A percentile compares a stretch with the other conserved stretches of the same genome.
phyloP scores from a whole-genome alignment of 1,139 yeast species.

The Lodderomyces jiufengensis region DNA sequence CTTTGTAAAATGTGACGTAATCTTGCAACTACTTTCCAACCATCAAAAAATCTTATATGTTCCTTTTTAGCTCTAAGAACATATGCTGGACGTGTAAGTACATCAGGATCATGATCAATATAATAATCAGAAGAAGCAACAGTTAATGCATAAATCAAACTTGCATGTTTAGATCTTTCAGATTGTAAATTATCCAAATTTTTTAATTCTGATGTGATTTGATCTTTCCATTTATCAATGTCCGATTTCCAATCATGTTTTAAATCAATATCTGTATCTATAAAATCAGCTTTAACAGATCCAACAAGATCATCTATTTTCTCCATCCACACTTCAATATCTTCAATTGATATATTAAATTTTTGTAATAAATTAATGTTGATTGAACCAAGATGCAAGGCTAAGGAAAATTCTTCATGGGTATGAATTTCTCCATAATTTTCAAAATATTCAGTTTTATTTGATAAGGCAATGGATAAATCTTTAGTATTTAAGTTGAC shows the following conservation, averaged over 20 bases:
- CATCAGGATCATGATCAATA: constrained; percentile 82
- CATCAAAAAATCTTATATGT: constrained; percentile 76
- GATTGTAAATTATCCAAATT: constrained; percentile 17
- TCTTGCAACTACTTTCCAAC: constrained; percentile 84
- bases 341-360: constrained; percentile 12
- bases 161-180: constrained; percentile 23
- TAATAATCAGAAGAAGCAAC: constrained; percentile 57
- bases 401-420: constrained; percentile 18
- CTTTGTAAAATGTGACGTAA: constrained; percentile 66
- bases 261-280: constrained; percentile 31
- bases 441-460: constrained; percentile 7
- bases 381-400: constrained; percentile 30
- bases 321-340: constrained; percentile 45
- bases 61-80: constrained; percentile 65
- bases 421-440: constrained; percentile 3
- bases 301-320: constrained; percentile 23
- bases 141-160: constrained; percentile 55
- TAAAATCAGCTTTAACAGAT: constrained; percentile 32
- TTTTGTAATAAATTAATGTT: constrained; percentile 21
- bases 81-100: constrained; percentile 83
- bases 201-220: constrained; percentile 21
- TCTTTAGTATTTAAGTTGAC: not conserved
- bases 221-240: constrained; percentile 18
- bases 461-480: constrained; percentile 35
- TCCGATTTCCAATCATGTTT: constrained; percentile 36